Conservation (phyloP, 495 filamentous ascomycete species). For the Sordaria brevicollis region DNA sequence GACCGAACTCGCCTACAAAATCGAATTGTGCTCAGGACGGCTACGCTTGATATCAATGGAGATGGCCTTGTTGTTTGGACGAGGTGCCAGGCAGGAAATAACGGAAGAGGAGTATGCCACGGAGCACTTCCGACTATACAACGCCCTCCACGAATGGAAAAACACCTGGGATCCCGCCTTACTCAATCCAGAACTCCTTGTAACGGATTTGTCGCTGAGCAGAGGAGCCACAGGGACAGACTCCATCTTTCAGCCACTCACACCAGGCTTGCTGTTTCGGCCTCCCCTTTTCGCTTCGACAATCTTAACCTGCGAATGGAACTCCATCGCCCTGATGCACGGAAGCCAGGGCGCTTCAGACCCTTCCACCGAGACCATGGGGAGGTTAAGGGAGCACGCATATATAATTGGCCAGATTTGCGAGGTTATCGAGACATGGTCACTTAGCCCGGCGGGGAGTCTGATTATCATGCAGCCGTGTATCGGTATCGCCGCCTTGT, state of each 20-base stretch:
- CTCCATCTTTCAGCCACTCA: conserved; percentile 64
- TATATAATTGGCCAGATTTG: conserved; percentile 64
- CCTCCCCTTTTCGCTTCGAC: conserved; percentile 63
- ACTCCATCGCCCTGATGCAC: conserved; percentile 70
- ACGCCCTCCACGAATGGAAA: conserved; percentile 46
- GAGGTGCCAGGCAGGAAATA: conserved; percentile 51
- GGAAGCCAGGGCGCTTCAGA: conserved; percentile 55
- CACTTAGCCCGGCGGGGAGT: conserved; percentile 56
- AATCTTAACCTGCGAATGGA: conserved; percentile 64
- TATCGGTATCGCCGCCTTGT: conserved; percentile 65
- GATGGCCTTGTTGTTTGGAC: conserved; percentile 69
- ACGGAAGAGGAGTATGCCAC: conserved; percentile 51
- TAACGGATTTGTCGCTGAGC: conserved; percentile 47
- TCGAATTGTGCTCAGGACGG: conserved; percentile 52
- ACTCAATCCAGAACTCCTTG: conserved; percentile 44
- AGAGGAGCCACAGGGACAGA: conserved; percentile 39
- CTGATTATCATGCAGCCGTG: conserved; percentile 65
- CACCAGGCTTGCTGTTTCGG: conserved; percentile 52
- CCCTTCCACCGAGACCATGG: conserved; percentile 37
- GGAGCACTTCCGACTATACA: conserved; percentile 48
- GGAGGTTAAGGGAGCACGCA: conserved; percentile 49
- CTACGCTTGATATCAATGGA: conserved; percentile 70
- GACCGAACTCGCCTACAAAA: conserved; percentile 50
- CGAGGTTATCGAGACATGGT: conserved; percentile 66
- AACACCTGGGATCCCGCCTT: conserved; percentile 47